These are phyloP conservation scores for Trypanosomatidae sp. DNA, from an alignment of 208 protist species.

Conservation along the genomic window DNA sequence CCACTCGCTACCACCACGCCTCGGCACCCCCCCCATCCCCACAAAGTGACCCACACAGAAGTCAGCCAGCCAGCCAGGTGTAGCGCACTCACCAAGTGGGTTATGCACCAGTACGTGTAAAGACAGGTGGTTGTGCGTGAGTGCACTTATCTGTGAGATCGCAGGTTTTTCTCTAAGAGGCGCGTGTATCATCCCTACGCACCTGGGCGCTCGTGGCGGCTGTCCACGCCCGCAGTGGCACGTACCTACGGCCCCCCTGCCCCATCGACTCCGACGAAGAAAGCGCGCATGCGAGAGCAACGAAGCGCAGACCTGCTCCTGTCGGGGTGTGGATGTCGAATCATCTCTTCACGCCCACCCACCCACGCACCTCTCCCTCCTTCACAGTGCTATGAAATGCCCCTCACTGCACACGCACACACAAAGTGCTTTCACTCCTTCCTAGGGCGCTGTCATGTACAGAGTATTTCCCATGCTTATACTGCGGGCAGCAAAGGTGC, in stretches of 20 bases:
- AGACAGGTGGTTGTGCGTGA: neutral
- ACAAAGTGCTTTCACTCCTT: neutral
- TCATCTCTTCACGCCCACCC: neutral
- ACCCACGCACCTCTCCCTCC: neutral
- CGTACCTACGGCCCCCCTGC: neutral
- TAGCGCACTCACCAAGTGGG: neutral
- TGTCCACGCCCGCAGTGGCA: neutral
- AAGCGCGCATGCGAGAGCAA: neutral
- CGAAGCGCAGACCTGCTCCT: neutral
- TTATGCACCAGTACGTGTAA: neutral
- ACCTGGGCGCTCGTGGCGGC: neutral
- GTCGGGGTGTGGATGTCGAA: neutral
- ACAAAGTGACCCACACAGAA: neutral
- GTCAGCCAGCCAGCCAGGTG: neutral
- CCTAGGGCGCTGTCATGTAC: slow-evolving; percentile 12
- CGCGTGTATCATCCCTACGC: neutral
- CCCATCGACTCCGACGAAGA: neutral
- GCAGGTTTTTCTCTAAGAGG: neutral
- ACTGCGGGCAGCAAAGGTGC: slow-evolving; percentile 37
- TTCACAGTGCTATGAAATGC: neutral
- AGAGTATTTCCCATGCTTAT: slow-evolving; percentile 33
- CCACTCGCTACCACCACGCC: neutral
- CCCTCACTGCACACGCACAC: neutral
- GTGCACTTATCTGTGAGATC: neutral
- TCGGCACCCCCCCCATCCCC: neutral